Percentiles rank a stretch among this genome's conserved stretches.
phyloP scores from a whole-genome alignment of 2,329 filamentous ascomycete species.

The Neocucurbitaria cava region DNA sequence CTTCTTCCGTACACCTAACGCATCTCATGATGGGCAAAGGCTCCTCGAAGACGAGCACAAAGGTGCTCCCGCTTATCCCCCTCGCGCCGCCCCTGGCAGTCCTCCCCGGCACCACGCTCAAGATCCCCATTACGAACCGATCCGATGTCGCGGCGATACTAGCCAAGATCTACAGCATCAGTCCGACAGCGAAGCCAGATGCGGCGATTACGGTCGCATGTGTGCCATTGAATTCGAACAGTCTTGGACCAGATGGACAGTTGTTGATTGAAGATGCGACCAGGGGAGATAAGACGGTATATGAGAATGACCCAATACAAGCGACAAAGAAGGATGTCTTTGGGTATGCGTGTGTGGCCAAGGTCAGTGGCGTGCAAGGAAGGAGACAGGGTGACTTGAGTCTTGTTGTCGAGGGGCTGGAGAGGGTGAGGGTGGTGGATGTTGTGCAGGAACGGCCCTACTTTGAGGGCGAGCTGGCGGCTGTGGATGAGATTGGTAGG shows the following conservation, averaged over 20 bases:
- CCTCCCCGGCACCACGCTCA: constrained; percentile 82
- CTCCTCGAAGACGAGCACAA: constrained; percentile 42
- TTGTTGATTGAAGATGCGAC: constrained; percentile 72
- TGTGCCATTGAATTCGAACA: constrained; percentile 80
- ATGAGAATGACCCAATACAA: constrained; percentile 60
- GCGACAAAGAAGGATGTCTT: constrained; percentile 71
- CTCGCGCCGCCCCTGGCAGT: constrained; percentile 82
- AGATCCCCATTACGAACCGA: constrained; percentile 82
- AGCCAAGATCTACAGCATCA: constrained; percentile 81
- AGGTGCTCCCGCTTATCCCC: constrained; percentile 76
- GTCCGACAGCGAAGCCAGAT: constrained; percentile 68
- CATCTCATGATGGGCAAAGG: constrained; percentile 43
- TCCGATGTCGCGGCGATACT: constrained; percentile 89
- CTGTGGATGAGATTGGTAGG: constrained; percentile 74
- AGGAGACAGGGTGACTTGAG: constrained; percentile 68
- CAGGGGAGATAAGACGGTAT: constrained; percentile 43
- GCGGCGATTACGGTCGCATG: constrained; percentile 82
- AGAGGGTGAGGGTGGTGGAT: constrained; percentile 77
- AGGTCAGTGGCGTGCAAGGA: constrained; percentile 58
- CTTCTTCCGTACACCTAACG: not conserved
- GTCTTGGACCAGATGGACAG: constrained; percentile 75
- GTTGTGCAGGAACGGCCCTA: constrained; percentile 80
- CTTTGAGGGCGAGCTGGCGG: constrained; percentile 80
- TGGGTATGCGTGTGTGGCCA: constrained; percentile 75
- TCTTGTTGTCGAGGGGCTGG: constrained; percentile 83